A percentile compares a stretch with the other conserved stretches of the same genome.
These are phyloP conservation scores for Lachnellula occidentalis DNA, from an alignment of 2,329 filamentous ascomycete genomes.

Conservation along the genomic window DNA sequence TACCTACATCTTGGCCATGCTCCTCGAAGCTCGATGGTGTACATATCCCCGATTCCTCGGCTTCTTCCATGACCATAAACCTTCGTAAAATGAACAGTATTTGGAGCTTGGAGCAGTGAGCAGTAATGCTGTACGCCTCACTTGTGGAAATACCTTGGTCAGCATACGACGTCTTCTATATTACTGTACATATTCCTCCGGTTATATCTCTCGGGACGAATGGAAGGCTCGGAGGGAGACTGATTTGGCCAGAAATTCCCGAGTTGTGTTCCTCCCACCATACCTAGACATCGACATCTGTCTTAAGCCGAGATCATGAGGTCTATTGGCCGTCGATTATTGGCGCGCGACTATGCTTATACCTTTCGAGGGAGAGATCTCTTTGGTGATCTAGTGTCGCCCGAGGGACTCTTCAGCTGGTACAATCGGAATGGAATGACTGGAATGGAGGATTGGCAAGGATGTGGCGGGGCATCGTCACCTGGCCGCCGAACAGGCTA, in stretches of 20 bases:
- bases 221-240: constrained; percentile 4
- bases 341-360: background rate
- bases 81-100: too few relatives aligned
- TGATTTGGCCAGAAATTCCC: background rate
- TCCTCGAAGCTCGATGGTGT: background rate
- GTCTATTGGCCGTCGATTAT: background rate
- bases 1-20: too few relatives aligned
- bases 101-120: too few relatives aligned
- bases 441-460: background rate
- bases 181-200: too few relatives aligned
- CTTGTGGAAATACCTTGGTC: constrained; percentile 3
- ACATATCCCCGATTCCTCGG: background rate
- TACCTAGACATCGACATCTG: background rate
- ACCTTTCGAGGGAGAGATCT: background rate
- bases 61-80: background rate
- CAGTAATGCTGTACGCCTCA: constrained; percentile 10
- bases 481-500: background rate
- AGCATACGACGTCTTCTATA: background rate
- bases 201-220: background rate
- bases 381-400: background rate
- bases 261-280: background rate
- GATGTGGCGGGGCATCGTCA: constrained; percentile 2
- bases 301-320: background rate
- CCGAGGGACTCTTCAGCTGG: background rate
- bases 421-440: background rate